Evolutionary conservation across 2,329 filamentous ascomycete genomes (phyloP).

Genomic region (Dothideomycetes sp.): DNA sequence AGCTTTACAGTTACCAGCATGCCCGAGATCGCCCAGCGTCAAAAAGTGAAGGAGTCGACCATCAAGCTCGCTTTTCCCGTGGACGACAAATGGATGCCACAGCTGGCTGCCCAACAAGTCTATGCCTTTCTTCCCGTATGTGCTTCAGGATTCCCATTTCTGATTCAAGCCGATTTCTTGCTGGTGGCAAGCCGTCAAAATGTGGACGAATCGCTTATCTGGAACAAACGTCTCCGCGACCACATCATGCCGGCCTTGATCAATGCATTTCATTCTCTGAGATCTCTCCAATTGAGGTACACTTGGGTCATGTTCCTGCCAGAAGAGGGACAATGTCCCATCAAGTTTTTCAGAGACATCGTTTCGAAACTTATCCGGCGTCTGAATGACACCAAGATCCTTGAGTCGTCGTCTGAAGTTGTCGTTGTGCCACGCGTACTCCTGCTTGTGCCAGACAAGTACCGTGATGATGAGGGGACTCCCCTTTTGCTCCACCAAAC

Average conservation of each 20-base stretch:
- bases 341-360: not conserved
- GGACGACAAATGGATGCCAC: slow-evolving; percentile 5
- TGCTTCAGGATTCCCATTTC: slow-evolving; percentile 14
- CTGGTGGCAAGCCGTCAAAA: slow-evolving; percentile 11
- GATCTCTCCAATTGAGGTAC: slow-evolving; percentile 9
- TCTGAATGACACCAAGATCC: not conserved
- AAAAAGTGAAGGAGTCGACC: slow-evolving; percentile 9
- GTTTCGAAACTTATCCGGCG: not conserved
- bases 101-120: slow-evolving; percentile 7
- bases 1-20: slow-evolving; percentile 5
- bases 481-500: not conserved
- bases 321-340: slow-evolving; percentile 1
- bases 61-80: slow-evolving; percentile 16
- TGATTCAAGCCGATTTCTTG: slow-evolving; percentile 15
- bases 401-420: slow-evolving; percentile 1
- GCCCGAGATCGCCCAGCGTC: slow-evolving; percentile 11
- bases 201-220: slow-evolving; percentile 6
- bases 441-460: slow-evolving; percentile 1
- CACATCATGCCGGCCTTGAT: slow-evolving; percentile 7
- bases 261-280: slow-evolving; percentile 6
- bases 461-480: not conserved
- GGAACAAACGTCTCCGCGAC: slow-evolving; percentile 9
- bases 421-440: slow-evolving; percentile 1
- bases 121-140: slow-evolving; percentile 18
- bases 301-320: slow-evolving; percentile 9